Percentiles rank a stretch among this genome's conserved stretches.
Conservation (phyloP, 148 eudicot species). For the Heliosperma pusillum region DNA sequence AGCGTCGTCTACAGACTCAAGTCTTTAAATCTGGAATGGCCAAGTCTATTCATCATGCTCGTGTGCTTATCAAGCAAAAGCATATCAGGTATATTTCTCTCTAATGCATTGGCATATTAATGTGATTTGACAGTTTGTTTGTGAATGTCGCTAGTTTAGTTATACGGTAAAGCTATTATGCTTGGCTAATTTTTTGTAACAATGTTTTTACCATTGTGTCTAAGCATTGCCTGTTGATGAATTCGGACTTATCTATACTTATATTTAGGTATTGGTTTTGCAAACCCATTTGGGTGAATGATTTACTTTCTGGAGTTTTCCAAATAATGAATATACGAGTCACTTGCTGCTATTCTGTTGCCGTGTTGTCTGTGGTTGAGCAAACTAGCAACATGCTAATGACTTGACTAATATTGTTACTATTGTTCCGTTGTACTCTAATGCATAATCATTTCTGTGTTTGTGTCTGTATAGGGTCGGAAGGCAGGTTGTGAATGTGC, state of each 20-base stretch:
- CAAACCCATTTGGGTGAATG: too few species aligned
- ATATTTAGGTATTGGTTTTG: too few species aligned
- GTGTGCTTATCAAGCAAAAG: conserved; percentile 62
- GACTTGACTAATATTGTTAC: background rate
- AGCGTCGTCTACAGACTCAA: conserved; percentile 56
- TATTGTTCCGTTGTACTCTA: background rate
- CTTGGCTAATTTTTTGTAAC: too few species aligned
- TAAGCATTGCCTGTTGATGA: too few species aligned
- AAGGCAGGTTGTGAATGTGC: conserved; percentile 48
- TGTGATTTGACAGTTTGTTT: background rate
- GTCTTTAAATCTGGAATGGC: conserved; percentile 73
- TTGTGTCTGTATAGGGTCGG: conserved; percentile 33
- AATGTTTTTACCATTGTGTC: too few species aligned
- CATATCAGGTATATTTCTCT: conserved; percentile 48
- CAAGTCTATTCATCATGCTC: conserved; percentile 63
- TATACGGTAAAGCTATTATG: background rate
- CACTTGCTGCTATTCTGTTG: background rate
- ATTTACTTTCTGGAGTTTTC: background rate
- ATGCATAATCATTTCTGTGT: background rate
- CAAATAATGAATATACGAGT: background rate
- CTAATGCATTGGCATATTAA: too few species aligned
- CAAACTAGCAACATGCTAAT: background rate
- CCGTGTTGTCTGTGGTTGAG: background rate
- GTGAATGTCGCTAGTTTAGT: background rate
- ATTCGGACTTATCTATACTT: too few species aligned